Conservation (phyloP, 345 rosid genomes). For the Citrus glauca region DNA sequence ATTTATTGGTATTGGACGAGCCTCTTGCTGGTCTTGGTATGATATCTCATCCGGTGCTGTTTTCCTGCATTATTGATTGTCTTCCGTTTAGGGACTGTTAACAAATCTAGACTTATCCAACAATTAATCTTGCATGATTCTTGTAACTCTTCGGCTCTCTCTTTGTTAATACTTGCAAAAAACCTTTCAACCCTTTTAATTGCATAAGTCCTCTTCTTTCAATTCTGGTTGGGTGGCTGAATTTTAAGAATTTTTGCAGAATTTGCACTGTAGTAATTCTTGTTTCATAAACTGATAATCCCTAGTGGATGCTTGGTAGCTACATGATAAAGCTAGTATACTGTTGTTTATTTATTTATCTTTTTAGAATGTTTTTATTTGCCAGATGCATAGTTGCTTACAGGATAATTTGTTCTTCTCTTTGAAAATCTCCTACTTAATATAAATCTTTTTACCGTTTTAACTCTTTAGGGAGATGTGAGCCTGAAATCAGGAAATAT, state of each 20-base stretch:
- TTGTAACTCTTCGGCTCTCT: neutral
- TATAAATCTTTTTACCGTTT: neutral
- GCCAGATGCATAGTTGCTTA: neutral
- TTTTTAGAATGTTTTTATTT: neutral
- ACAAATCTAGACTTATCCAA: neutral
- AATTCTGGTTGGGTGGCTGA: neutral
- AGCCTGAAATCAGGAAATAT: too few relatives aligned
- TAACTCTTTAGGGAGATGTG: neutral
- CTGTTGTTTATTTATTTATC: neutral
- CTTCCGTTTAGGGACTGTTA: too few relatives aligned
- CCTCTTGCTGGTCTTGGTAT: constrained; percentile 98
- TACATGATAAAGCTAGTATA: neutral
- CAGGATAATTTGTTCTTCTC: neutral
- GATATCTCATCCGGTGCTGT: constrained; percentile 20
- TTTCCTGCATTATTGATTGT: neutral
- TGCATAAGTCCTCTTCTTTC: neutral
- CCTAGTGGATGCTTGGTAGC: neutral
- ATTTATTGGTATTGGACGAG: constrained; percentile 80
- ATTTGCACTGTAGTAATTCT: neutral
- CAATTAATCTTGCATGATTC: neutral
- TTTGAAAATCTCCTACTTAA: neutral
- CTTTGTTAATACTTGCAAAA: neutral
- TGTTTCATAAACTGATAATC: neutral
- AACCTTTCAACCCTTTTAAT: neutral
- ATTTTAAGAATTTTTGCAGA: neutral